Evolutionary conservation across 2,329 filamentous ascomycete species (phyloP).

Genomic region (Colletotrichum australisinense): DNA sequence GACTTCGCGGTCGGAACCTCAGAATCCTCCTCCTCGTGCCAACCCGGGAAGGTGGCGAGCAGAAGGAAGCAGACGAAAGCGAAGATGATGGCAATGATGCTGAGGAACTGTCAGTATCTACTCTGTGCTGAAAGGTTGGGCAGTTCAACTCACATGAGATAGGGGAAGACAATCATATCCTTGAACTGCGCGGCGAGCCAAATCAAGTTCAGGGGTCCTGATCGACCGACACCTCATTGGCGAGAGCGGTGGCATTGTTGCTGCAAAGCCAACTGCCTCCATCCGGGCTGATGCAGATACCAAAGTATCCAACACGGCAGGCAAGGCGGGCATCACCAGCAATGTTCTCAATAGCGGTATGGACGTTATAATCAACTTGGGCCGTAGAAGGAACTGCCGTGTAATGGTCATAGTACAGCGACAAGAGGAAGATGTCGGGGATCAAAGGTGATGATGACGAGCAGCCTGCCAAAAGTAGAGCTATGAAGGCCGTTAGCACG

Average conservation of each 20-base stretch:
- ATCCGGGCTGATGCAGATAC: conserved; percentile 94
- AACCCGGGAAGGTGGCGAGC: conserved; percentile 95
- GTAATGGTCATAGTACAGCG: conserved; percentile 95
- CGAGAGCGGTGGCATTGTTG: conserved; percentile 94
- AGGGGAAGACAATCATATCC: conserved; percentile 98
- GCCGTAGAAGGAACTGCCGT: conserved; percentile 83
- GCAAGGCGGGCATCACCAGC: conserved; percentile 86
- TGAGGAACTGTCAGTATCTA: conserved; percentile 48
- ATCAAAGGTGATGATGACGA: conserved; percentile 96
- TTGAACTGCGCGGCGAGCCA: conserved; percentile 98
- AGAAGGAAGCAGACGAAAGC: conserved; percentile 96
- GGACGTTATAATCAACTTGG: conserved; percentile 91
- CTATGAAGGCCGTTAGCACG: conserved; percentile 56
- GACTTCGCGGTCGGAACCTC: conserved; percentile 85
- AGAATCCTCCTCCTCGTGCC: conserved; percentile 90
- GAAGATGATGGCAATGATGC: conserved; percentile 97
- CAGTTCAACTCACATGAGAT: conserved; percentile 78
- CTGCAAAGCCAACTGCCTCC: conserved; percentile 93
- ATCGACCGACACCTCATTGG: conserved; percentile 88
- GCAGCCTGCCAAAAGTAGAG: conserved; percentile 92
- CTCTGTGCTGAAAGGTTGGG: neutral
- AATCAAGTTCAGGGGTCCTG: conserved; percentile 95
- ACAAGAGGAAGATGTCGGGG: conserved; percentile 95
- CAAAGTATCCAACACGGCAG: conserved; percentile 96
- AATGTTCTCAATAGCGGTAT: conserved; percentile 88